Evolutionary conservation across 2,329 filamentous ascomycete genomes (phyloP).

Genomic region (Diaporthe capsici): DNA sequence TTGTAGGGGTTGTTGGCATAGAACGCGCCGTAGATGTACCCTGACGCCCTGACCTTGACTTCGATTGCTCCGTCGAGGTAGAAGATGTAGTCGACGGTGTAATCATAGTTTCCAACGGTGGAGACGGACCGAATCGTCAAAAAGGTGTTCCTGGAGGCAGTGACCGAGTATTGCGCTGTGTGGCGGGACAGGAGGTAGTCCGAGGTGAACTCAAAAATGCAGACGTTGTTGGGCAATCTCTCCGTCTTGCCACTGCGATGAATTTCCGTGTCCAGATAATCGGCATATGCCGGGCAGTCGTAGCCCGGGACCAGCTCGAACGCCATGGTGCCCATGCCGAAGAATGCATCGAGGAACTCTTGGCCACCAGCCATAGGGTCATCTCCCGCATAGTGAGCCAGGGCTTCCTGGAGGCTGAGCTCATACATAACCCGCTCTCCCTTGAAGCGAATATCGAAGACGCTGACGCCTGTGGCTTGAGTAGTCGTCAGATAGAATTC

Average conservation of each 20-base stretch:
- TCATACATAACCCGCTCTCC: slow-evolving; percentile 66
- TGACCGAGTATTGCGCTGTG: slow-evolving; percentile 49
- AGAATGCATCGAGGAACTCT: slow-evolving; percentile 59
- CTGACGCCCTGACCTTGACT: slow-evolving; percentile 55
- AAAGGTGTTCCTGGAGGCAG: slow-evolving; percentile 48
- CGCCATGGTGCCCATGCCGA: slow-evolving; percentile 52
- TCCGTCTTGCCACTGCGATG: slow-evolving; percentile 50
- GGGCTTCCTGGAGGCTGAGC: slow-evolving; percentile 65
- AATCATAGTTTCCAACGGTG: slow-evolving; percentile 61
- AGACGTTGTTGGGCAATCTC: slow-evolving; percentile 52
- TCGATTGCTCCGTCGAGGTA: slow-evolving; percentile 55
- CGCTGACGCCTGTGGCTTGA: slow-evolving; percentile 59
- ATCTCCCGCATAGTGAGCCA: slow-evolving; percentile 65
- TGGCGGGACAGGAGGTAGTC: slow-evolving; percentile 56
- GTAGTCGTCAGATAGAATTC: slow-evolving; percentile 64
- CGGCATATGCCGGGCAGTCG: slow-evolving; percentile 53
- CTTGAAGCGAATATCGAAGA: slow-evolving; percentile 66
- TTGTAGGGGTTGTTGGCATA: slow-evolving; percentile 48
- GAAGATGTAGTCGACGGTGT: slow-evolving; percentile 54
- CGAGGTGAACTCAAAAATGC: slow-evolving; percentile 56
- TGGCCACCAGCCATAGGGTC: slow-evolving; percentile 60
- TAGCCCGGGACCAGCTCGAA: slow-evolving; percentile 58
- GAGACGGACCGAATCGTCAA: slow-evolving; percentile 56
- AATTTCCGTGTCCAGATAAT: slow-evolving; percentile 53
- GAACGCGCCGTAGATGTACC: slow-evolving; percentile 54